phyloP scores from a whole-genome alignment of 768 basidiomycete species.

The Punctularia strigosozonata region DNA sequence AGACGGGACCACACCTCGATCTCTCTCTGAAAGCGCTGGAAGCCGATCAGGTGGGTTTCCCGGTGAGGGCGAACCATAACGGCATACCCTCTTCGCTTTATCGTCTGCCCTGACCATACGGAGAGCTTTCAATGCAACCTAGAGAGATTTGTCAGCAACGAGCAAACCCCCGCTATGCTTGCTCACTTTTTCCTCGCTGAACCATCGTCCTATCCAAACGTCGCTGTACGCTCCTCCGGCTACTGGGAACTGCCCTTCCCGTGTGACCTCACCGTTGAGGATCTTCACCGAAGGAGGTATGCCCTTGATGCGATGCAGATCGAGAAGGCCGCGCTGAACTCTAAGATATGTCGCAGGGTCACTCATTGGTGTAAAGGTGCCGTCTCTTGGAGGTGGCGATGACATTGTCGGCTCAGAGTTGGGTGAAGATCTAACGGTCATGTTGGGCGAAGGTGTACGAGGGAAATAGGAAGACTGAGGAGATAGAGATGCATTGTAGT shows the following conservation, averaged over 20 bases:
- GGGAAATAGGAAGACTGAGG: too few relatives aligned
- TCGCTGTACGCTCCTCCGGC: conserved; percentile 44
- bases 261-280: conserved; percentile 41
- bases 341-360: conserved; percentile 16
- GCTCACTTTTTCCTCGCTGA: conserved; percentile 37
- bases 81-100: conserved; percentile 23
- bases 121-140: conserved; percentile 50
- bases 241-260: conserved; percentile 24
- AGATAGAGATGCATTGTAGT: too few relatives aligned
- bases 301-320: conserved; percentile 37
- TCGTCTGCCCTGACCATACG: conserved; percentile 32
- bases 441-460: too few relatives aligned
- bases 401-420: conserved; percentile 17
- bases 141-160: neutral
- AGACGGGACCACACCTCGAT: conserved; percentile 42
- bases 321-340: conserved; percentile 32
- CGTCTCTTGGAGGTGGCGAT: too few relatives aligned
- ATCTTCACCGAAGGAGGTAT: conserved; percentile 40
- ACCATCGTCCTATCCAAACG: conserved; percentile 42
- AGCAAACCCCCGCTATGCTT: too few relatives aligned
- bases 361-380: too few relatives aligned
- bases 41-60: neutral
- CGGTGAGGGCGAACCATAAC: neutral
- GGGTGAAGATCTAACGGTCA: too few relatives aligned
- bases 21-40: conserved; percentile 45